Base-by-base conservation (phyloP, 371 early-diverging fungal genomes). In the Paraphysoderma sedebokerense region DNA sequence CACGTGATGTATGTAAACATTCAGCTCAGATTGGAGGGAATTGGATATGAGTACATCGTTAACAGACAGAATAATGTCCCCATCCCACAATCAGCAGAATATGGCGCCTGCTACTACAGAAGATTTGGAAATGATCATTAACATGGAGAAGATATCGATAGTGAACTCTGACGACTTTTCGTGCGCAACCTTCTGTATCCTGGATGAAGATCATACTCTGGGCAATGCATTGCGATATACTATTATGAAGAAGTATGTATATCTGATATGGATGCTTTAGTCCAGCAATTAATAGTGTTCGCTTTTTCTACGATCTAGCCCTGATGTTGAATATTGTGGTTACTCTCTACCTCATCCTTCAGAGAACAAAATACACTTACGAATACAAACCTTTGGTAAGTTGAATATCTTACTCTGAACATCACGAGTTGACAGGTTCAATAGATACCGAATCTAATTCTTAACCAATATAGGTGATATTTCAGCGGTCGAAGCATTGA, bases 311-410 rank as follows among this genome's bases (percentile, higher is more conserved):
- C 22, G n/a, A 24, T 12, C 5, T 62, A 88, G 87, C 57, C 76
- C 84, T 9, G 68, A 81, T 27, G 93, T 98, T 32, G 87, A 85
- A 35, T 96, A 93, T 55, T 93, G 93, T 59, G 98, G 96, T 38
- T 99, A 99, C 68, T 86, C 96, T 23, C 84, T 98, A 47, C 99
- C 99, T n/a, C 99, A 99, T 63, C 99, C 99, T 34, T 92, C 97
- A 28, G 98, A 97, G 63, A 77, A 79, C 50, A 82, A 84, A 56
- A 78, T 90, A 51, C 77, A 97, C 57, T 47, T 99, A 44, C 85
- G 97, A 39, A 84, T 99, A 46, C 99, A 99, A 63, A 96, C 90
- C 8, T 73, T 82, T 40, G 68, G 77, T 70, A 65, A 59, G 50
- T 33, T 22, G 36, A 26, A 20, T 23, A 26, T 1, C 5, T 34